Base-by-base conservation (phyloP, 139 green algal species). In the Chlorella sp. region DNA sequence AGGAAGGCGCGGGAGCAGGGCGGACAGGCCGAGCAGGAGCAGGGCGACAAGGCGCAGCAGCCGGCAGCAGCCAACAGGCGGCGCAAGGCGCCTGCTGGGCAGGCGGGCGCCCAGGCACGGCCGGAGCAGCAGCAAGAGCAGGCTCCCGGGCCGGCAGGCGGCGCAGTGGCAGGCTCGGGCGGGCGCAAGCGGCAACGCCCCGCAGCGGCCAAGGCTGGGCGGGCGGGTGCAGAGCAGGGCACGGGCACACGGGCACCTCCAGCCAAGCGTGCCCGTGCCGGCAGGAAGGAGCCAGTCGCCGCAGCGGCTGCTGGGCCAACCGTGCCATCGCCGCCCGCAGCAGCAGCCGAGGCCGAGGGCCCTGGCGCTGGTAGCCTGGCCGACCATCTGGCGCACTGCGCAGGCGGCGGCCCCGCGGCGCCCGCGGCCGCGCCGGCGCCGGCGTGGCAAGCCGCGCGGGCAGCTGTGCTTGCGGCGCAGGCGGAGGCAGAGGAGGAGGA, bases 401-500 rank as follows among this genome's bases (percentile, higher is more conserved):
- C 48, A 58, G 48, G 17, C 17, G 48, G 21, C 17, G 48, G 48
- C 17, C 48, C 17, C 21, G 48, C 17, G 21, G 48, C 48, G 21
- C 17, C 17, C 15, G 23, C 25, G 38, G 1, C 38, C 3, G 3
- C 8, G 40, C 40, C 27, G 62, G 40, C 25, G 40, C 62, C 36
- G 19, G 43, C 29, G 29, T 1, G 9, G 36, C 19, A 29, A 6
- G 14, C 23, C 27, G 42, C 3, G 4, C 41, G 36, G 19, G 27
- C 5, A 3, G 36, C 43, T n/a, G 35, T 25, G 6, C 27, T 38
- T 36, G 62, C 45, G 35, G 29, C 43, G 21, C 21, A 46, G 8
- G 40, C 38, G 7, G 31, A 33, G 8, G 43, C 66, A 61, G 66
- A 72, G 8, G 66, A 61, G 12, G 66, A 72, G 45, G 66, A 72